Conservation (phyloP, 192 early-diverging fungal genomes). For the Coemansia sp. region DNA sequence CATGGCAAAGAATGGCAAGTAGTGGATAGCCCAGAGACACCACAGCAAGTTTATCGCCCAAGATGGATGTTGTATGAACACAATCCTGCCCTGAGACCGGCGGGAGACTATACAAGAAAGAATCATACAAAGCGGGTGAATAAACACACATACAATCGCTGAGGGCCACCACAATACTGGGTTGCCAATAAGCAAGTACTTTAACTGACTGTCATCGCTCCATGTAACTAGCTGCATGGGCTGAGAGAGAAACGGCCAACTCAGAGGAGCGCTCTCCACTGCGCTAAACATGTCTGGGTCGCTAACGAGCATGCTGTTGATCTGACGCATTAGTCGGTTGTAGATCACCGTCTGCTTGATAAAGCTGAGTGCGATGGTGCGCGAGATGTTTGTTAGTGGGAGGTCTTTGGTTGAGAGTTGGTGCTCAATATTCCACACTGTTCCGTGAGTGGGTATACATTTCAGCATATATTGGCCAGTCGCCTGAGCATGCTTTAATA, state of each 20-base stretch:
- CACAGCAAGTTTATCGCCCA: conserved; percentile 26
- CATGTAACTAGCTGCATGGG: conserved; percentile 90
- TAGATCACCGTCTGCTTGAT: conserved; percentile 77
- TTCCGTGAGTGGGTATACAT: conserved; percentile 27
- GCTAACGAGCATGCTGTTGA: conserved; percentile 88
- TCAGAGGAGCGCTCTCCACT: conserved; percentile 72
- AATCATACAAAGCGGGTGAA: conserved; percentile 20
- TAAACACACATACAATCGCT: conserved; percentile 28
- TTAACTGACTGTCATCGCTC: conserved; percentile 69
- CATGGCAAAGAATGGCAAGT: conserved; percentile 69
- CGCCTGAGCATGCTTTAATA: background rate
- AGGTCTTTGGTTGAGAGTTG: conserved; percentile 68
- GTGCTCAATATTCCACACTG: conserved; percentile 91
- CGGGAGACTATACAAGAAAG: conserved; percentile 7
- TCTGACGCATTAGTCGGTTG: conserved; percentile 93
- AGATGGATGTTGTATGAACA: background rate
- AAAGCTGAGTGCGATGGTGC: conserved; percentile 63
- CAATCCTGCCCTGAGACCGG: conserved; percentile 16
- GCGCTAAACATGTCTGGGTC: conserved; percentile 85
- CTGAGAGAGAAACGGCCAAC: conserved; percentile 81
- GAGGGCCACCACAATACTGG: conserved; percentile 86
- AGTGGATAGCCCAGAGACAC: conserved; percentile 64
- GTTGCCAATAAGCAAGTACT: conserved; percentile 89
- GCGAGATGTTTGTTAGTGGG: conserved; percentile 57
- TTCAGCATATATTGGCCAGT: conserved; percentile 3